Evolutionary conservation across 2,329 filamentous ascomycete species (phyloP).

Genomic region (Shiraia sp.): DNA sequence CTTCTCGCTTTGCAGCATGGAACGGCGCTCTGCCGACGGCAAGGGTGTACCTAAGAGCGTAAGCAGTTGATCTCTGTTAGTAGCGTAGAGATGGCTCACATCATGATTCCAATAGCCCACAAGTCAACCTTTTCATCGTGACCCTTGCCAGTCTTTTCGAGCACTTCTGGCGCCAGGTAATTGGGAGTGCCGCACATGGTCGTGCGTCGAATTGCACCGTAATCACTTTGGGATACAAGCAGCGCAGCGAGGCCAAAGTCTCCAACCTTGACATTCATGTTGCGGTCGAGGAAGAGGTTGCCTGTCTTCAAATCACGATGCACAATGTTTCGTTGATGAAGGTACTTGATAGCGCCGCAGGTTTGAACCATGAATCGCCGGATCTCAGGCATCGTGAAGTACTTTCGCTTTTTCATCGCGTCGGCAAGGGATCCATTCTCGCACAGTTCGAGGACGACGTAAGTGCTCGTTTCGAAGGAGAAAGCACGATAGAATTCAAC

Average conservation of each 20-base stretch:
- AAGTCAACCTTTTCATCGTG: conserved; percentile 98
- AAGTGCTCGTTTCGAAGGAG: conserved; percentile 84
- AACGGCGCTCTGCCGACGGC: conserved; percentile 96
- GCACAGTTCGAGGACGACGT: conserved; percentile 91
- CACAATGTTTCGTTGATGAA: conserved; percentile 94
- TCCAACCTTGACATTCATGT: conserved; percentile 98
- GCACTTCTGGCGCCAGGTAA: conserved; percentile 95
- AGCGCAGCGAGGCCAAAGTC: conserved; percentile 95
- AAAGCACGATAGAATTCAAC: conserved; percentile 96
- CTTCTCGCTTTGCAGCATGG: conserved; percentile 85
- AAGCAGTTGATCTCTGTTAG: conserved; percentile 22
- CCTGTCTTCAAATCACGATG: conserved; percentile 98
- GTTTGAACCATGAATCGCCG: conserved; percentile 93
- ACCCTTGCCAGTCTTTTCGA: conserved; percentile 90
- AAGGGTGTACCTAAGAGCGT: conserved; percentile 76
- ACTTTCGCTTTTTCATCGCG: conserved; percentile 91
- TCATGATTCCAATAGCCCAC: conserved; percentile 97
- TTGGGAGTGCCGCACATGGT: conserved; percentile 97
- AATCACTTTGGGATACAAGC: conserved; percentile 87
- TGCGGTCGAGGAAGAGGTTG: conserved; percentile 89
- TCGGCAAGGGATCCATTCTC: conserved; percentile 96
- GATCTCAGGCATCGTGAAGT: conserved; percentile 90
- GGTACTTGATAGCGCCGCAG: conserved; percentile 95
- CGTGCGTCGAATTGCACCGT: conserved; percentile 76
- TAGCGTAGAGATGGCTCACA: conserved; percentile 56